Conservation (phyloP, 495 filamentous ascomycete species). For the Aspergillus diversus region DNA sequence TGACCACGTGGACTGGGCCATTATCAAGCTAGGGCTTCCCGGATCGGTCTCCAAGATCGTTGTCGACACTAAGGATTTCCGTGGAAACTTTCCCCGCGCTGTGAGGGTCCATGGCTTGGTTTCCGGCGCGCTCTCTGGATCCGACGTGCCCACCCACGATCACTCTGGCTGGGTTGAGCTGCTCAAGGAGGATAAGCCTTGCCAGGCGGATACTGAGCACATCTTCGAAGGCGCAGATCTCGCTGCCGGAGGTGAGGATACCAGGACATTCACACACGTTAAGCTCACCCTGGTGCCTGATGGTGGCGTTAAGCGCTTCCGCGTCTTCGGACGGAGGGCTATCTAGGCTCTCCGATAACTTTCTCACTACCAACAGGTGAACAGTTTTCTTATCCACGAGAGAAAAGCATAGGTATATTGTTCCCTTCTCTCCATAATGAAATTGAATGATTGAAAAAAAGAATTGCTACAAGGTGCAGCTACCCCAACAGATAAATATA, state of each 20-base stretch:
- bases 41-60: slow-evolving; percentile 73
- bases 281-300: slow-evolving; percentile 93
- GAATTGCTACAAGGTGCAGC: no score
- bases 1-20: slow-evolving; percentile 84
- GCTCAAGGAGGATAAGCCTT: slow-evolving; percentile 66
- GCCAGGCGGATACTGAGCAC: slow-evolving; percentile 80
- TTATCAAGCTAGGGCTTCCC: slow-evolving; percentile 73
- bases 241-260: slow-evolving; percentile 41
- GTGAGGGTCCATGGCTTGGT: slow-evolving; percentile 60
- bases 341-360: background rate
- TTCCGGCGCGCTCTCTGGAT: slow-evolving; percentile 62
- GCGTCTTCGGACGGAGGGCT: slow-evolving; percentile 73
- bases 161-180: slow-evolving; percentile 72
- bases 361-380: no score
- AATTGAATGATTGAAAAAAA: no score
- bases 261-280: slow-evolving; percentile 71
- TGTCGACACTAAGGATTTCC: slow-evolving; percentile 87
- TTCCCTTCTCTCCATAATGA: no score
- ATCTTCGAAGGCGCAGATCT: slow-evolving; percentile 57
- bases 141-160: slow-evolving; percentile 56
- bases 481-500: no score
- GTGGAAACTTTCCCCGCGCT: slow-evolving; percentile 85
- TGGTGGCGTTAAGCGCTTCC: slow-evolving; percentile 85
- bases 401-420: no score
- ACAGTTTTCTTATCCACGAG: no score